Percentiles rank a stretch among this genome's conserved stretches.
These are phyloP conservation scores for Phytopythium helicoides DNA, from an alignment of 352 stramenopile genomes.

Conservation along the genomic window DNA sequence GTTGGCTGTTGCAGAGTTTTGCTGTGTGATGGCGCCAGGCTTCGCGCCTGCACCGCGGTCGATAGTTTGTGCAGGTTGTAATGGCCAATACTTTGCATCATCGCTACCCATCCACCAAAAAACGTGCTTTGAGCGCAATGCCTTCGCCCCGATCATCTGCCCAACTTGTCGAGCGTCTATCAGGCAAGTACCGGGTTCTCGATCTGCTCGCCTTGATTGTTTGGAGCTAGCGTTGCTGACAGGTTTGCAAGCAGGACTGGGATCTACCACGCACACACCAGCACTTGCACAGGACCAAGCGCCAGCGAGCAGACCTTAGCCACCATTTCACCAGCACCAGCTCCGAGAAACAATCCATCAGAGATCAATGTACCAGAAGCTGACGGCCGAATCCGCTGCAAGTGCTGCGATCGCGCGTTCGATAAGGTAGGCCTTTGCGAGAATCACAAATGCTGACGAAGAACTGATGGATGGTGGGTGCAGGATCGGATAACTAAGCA, in stretches of 20 bases:
- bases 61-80: conserved; percentile 41
- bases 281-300: conserved; percentile 14
- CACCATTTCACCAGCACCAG: neutral
- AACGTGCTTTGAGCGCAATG: conserved; percentile 61
- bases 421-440: too few species aligned
- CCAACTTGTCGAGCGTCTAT: conserved; percentile 30
- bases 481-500: conserved; percentile 68
- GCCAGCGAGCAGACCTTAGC: neutral
- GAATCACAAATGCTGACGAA: too few species aligned
- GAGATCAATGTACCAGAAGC: conserved; percentile 38
- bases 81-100: conserved; percentile 53
- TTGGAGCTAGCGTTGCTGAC: conserved; percentile 1
- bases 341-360: conserved; percentile 6
- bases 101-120: conserved; percentile 76
- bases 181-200: conserved; percentile 13
- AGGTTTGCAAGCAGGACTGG: conserved; percentile 16
- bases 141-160: conserved; percentile 49
- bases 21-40: neutral
- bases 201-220: neutral
- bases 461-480: neutral
- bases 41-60: conserved; percentile 15
- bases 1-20: too few species aligned
- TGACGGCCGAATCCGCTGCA: conserved; percentile 59
- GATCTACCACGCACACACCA: conserved; percentile 18
- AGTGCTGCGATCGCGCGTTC: conserved; percentile 53